Evolutionary conservation across 192 early-diverging fungal species (phyloP).

Genomic region (Bifiguratus adelaidae): DNA sequence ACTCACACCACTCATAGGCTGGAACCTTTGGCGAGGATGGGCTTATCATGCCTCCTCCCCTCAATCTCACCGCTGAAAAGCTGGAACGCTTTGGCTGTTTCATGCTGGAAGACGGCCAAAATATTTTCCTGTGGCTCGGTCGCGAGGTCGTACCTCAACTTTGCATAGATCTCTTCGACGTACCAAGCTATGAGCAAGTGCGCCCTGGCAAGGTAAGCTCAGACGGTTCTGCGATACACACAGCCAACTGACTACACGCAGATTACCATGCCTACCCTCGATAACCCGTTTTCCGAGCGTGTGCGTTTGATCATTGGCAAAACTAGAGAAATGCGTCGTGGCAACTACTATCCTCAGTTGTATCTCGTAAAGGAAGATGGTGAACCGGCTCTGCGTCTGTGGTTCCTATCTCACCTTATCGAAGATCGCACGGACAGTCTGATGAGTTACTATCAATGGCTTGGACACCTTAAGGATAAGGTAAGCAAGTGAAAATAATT

Average conservation of each 20-base stretch:
- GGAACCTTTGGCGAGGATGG: constrained; percentile 44
- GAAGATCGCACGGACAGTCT: constrained; percentile 81
- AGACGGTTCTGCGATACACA: background rate
- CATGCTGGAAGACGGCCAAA: constrained; percentile 72
- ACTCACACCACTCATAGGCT: constrained; percentile 15
- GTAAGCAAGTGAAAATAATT: too few species aligned
- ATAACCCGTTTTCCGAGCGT: constrained; percentile 62
- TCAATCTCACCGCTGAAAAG: constrained; percentile 78
- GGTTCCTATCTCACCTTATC: constrained; percentile 82
- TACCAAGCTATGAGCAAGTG: constrained; percentile 65
- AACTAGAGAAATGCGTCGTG: constrained; percentile 54
- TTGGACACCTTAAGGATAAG: constrained; percentile 63
- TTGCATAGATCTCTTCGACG: constrained; percentile 64
- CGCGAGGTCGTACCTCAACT: constrained; percentile 68
- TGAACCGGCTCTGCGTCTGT: constrained; percentile 67
- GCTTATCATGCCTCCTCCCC: constrained; percentile 59
- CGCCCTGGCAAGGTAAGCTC: constrained; percentile 61
- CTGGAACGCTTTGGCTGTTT: constrained; percentile 80
- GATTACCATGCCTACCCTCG: constrained; percentile 53
- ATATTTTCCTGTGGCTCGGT: constrained; percentile 86
- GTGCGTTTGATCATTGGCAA: constrained; percentile 69
- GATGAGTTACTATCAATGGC: constrained; percentile 69
- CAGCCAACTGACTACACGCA: constrained; percentile 10
- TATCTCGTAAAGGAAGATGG: constrained; percentile 91
- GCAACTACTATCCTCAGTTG: constrained; percentile 59